Base-by-base conservation (phyloP, 805 yeast genomes). In the Hanseniaspora pseudoguilliermondii region DNA sequence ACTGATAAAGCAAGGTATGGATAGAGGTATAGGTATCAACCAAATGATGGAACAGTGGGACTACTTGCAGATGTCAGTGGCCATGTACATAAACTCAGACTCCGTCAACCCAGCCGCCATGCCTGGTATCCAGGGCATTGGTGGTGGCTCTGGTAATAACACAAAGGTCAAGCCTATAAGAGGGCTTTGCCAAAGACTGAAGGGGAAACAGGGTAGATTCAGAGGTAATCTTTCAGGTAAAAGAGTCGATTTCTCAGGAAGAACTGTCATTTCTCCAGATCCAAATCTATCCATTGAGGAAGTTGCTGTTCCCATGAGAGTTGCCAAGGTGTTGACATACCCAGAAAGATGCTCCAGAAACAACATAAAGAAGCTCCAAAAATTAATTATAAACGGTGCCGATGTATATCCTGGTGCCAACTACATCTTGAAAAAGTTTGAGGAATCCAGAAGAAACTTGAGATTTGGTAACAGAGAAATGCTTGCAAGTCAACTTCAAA, bases 21-120 rank as follows among this genome's bases (percentile, higher is more conserved):
- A 90, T 60, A 91, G 89, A 66, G 98, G 98, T 58, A 86, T 91
- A 59, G 81, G 96, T 16, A 83, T 95, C 64, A 86, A 88, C 60
- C 87, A 87, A 64, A 75, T 93, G 70, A 90, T 93, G 96, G 97
- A 91, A 65, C 98, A 93, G 66, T 93, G 99, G 99, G 99, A 93
- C 66, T 93, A 87, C 66, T 72, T 93, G 61, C 99, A 93, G 70
- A 75, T 93, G 53, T 86, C 96, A 1, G 90, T 93, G 49, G 99
- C 98, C 21, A 86, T 93, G 88, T 93, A 93, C 68, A 93, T 93
- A 64, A 93, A 93, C 68, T 87, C 96, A 0, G 99, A 93, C 70
- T 84, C 95, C 34, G 93, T 90, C 16, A 81, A 83, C 56, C 89
- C 90, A 15, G 81, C 89, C 5, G 75, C 82, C 68, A 67, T 82